phyloP scores from a whole-genome alignment of 2,329 filamentous ascomycete species.

The Pestalotiopsis sp. region DNA sequence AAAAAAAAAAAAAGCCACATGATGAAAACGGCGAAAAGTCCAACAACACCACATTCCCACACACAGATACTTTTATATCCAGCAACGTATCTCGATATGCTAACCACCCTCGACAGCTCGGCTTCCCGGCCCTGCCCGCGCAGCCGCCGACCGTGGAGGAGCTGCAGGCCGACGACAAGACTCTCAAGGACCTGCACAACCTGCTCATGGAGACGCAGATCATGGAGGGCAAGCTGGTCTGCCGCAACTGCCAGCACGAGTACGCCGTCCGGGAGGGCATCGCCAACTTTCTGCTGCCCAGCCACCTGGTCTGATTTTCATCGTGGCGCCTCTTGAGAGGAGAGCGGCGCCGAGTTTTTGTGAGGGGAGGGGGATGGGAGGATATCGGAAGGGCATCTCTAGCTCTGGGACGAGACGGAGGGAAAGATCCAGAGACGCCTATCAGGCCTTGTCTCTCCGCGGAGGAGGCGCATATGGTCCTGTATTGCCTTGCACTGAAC shows the following conservation, averaged over 20 bases:
- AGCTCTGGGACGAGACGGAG: no score
- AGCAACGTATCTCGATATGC: no score
- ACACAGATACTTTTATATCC: no score
- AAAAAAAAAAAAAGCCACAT: no score
- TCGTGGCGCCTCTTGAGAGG: not conserved
- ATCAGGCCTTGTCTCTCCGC: no score
- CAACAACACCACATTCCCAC: no score
- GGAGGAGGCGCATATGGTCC: no score
- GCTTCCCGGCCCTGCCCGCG: conserved; percentile 73
- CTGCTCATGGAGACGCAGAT: conserved; percentile 90
- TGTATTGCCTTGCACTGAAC: no score
- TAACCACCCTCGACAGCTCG: conserved; percentile 58
- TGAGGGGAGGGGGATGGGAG: not conserved
- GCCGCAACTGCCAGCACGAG: conserved; percentile 89
- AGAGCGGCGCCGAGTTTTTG: not conserved
- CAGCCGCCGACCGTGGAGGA: conserved; percentile 65
- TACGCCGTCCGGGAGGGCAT: conserved; percentile 96
- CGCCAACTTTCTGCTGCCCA: conserved; percentile 92
- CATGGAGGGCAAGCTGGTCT: conserved; percentile 84
- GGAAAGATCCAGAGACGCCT: no score
- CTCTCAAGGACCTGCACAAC: conserved; percentile 76
- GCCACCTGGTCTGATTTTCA: conserved; percentile 71
- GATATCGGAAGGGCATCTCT: not conserved
- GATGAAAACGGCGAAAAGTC: no score
- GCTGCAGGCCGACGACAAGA: conserved; percentile 67